These are phyloP conservation scores for Durotheca rogersii DNA, from an alignment of 495 filamentous ascomycete genomes.

Conservation along the genomic window DNA sequence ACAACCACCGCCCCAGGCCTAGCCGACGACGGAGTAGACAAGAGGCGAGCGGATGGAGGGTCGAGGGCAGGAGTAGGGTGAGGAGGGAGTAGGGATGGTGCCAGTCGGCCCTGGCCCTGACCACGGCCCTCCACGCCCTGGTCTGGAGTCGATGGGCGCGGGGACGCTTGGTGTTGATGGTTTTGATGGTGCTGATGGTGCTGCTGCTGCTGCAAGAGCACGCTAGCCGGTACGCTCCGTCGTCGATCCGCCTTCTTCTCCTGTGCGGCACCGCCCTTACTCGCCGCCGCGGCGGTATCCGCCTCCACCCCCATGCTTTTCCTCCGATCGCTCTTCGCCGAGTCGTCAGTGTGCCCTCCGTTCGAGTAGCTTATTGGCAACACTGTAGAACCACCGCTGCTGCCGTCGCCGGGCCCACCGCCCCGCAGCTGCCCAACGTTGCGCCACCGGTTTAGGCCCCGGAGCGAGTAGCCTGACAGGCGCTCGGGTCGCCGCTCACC, in stretches of 20 bases:
- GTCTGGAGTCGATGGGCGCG: no score
- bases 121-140: conserved; percentile 14
- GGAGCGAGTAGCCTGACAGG: conserved; percentile 40
- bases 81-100: conserved; percentile 6
- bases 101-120: conserved; percentile 5
- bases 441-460: conserved; percentile 49
- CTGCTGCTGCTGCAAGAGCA: no score
- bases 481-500: conserved; percentile 31
- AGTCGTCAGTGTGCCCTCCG: not conserved
- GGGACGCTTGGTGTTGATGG: no score
- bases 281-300: not conserved
- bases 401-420: conserved; percentile 22
- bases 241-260: conserved; percentile 18
- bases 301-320: conserved; percentile 17
- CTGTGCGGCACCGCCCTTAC: not conserved
- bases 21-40: no score
- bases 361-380: no score
- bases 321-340: conserved; percentile 13
- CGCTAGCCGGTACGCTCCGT: conserved; percentile 16
- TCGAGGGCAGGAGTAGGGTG: conserved; percentile 30
- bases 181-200: no score
- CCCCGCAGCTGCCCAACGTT: conserved; percentile 37
- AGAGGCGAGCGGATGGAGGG: no score
- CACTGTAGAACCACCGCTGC: conserved; percentile 13
- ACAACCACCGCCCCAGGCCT: no score